Evolutionary conservation across 2,329 filamentous ascomycete genomes (phyloP).

Genomic region (Amylocarpus encephaloides): DNA sequence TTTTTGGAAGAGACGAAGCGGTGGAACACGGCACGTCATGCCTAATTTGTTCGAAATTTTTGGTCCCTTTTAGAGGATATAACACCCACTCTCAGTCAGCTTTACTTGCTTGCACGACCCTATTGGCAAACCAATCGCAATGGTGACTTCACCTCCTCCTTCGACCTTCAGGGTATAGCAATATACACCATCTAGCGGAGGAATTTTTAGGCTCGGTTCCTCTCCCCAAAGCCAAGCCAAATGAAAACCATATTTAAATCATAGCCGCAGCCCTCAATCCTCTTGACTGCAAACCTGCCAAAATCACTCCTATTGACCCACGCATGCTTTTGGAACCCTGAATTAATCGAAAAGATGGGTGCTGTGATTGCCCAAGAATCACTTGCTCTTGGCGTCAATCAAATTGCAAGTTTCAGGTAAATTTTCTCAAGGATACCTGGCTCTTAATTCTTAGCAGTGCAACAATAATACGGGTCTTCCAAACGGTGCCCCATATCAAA

Average conservation of each 20-base stretch:
- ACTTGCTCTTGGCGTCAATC: conserved; percentile 61
- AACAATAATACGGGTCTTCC: too few species aligned
- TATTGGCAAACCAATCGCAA: too few species aligned
- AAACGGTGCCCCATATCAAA: too few species aligned
- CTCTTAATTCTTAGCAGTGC: too few species aligned
- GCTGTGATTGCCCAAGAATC: conserved; percentile 59
- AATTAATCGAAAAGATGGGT: conserved; percentile 60
- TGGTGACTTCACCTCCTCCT: neutral
- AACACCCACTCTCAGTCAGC: too few species aligned
- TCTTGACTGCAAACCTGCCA: conserved; percentile 57
- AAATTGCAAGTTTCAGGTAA: conserved; percentile 71
- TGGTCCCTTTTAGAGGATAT: too few species aligned
- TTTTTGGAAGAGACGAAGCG: too few species aligned
- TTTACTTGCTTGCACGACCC: too few species aligned
- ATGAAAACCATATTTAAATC: conserved; percentile 34
- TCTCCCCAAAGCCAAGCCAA: conserved; percentile 2
- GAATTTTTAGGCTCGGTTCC: conserved; percentile 4
- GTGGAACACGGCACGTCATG: too few species aligned
- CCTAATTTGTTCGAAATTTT: too few species aligned
- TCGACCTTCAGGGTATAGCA: conserved; percentile 8
- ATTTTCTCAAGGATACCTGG: conserved; percentile 63
- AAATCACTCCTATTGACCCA: conserved; percentile 58
- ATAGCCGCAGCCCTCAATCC: conserved; percentile 51
- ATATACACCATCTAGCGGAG: conserved; percentile 5
- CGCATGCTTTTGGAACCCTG: conserved; percentile 64